Evolutionary conservation across 2,329 filamentous ascomycete genomes (phyloP), one percentile per base, ranked within the genome.

Genomic region (Colletotrichum camelliae): DNA sequence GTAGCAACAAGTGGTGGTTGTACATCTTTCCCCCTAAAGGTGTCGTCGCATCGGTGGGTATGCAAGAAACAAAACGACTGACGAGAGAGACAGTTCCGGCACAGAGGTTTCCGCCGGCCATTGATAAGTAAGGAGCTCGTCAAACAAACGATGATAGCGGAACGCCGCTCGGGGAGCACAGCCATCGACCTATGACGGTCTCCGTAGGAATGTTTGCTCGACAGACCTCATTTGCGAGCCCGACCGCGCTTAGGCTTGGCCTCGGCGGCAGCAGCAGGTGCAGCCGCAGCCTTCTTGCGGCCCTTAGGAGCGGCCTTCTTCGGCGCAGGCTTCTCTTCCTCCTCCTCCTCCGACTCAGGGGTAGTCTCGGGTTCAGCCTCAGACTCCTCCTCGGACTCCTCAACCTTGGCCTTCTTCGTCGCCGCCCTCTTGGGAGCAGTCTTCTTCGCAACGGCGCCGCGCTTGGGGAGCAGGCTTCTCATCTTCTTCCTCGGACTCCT

Each of bases 401-500:
- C 72, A 7, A 27, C 79, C 78, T 84, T 85, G 48, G 70, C 43
- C 43, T 24, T 52, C 12, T 52, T 52, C 43, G 43, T 13, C 21
- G 43, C 43, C 43, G n/a, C 43, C 43, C 12, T 52, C 43, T 24
- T 52, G 43, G n/a, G 43, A 52, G 43, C 43, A 52, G 10, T 13
- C 43, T 52, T 52, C 12, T 52, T 52, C 43, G 43, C 10, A 52
- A n/a, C n/a, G n/a, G n/a, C 43, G 43, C 43, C n/a, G n/a, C n/a
- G 43, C 43, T 52, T 52, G n/a, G 43, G 43, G 10, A n/a, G 12
- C 43, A 13, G 43, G 43, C n/a, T 21, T 52, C 43, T 52, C 43
- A 6, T 52, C 43, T 52, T 52, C 43, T 52, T 52, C 43, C 43
- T 24, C 43, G 7, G n/a, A 52, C 10, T 52, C n/a, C 43, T 52